Base-by-base conservation (phyloP, 352 stramenopile genomes). In the Blastocystis sp. region DNA sequence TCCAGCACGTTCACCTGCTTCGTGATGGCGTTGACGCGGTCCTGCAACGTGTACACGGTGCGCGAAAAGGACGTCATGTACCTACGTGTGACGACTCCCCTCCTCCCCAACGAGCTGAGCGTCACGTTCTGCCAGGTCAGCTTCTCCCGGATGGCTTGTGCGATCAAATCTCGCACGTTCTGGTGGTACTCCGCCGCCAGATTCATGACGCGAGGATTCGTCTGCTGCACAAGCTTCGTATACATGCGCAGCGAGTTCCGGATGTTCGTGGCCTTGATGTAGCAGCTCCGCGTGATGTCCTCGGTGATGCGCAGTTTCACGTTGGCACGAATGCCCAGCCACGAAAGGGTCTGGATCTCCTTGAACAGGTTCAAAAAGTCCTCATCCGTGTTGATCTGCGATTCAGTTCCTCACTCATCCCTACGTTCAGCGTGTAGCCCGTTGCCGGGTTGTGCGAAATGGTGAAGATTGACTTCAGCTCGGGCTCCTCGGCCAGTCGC, bases 281-380 rank as follows among this genome's bases (percentile, higher is more conserved):
- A 98, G 76, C 96, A 96, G 8, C 92, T 91, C 87, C 97, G 95
- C 16, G 96, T 94, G 89, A 98, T 96, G 88, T 98, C 94, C 0
- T 95, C 92, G 57, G 97, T 96, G 88, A 96, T 93, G 73, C 95
- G 93, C 75, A 96, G 89, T 11, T 94, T 98, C 72, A 96, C 95
- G 24, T 95, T 95, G 44, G 98, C 95, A 27, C 92, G 91, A 84
- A 98, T 98, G 21, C 95, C 95, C 14, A 99, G 88, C 95, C 95
- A 99, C 85, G 98, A 94, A 40, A 99, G 88, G 87, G 99, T 97
- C 48, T 94, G 92, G 54, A 98, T 96, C 90, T 99, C 96, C 87
- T 98, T 98, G 87, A 97, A 97, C 40, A 99, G 88, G 42, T 93
- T 93, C 42, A 98, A 94, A 86, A 96, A 97, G 88, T 97, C 94